Evolutionary conservation across 768 basidiomycete species (phyloP).

Genomic region (Boletus subcaerulescens): DNA sequence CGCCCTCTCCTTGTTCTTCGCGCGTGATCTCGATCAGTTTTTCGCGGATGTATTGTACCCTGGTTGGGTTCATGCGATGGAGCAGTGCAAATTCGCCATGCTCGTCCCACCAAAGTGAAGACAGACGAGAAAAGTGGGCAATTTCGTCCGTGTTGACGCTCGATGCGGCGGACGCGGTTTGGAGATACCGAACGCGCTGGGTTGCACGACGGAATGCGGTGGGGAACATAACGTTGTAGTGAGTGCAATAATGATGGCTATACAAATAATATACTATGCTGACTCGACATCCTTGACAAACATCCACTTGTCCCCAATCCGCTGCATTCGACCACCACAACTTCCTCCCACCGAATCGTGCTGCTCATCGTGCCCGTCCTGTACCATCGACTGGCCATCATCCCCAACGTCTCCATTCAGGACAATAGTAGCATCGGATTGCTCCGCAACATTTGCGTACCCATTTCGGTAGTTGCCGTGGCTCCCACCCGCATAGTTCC

Average conservation of each 20-base stretch:
- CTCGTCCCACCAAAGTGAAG: conserved; percentile 96
- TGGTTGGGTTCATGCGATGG: conserved; percentile 92
- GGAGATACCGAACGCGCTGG: conserved; percentile 14
- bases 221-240: conserved; percentile 12
- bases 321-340: conserved; percentile 60
- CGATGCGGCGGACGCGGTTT: conserved; percentile 19
- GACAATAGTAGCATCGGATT: conserved; percentile 48
- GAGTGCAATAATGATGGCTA: conserved; percentile 4
- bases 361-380: background rate
- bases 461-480: conserved; percentile 50
- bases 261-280: conserved; percentile 16
- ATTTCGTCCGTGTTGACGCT: conserved; percentile 76
- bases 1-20: conserved; percentile 47
- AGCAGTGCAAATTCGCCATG: conserved; percentile 84
- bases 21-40: conserved; percentile 64
- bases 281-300: conserved; percentile 49
- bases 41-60: conserved; percentile 78
- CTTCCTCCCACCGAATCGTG: conserved; percentile 11
- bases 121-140: conserved; percentile 83
- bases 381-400: conserved; percentile 3
- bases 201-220: conserved; percentile 17
- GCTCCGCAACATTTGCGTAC: conserved; percentile 8
- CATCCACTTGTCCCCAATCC: conserved; percentile 69
- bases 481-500: conserved; percentile 30
- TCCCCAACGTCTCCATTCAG: conserved; percentile 45